Conservation (phyloP, 805 yeast species). For the Barnettozyma pratensis region DNA sequence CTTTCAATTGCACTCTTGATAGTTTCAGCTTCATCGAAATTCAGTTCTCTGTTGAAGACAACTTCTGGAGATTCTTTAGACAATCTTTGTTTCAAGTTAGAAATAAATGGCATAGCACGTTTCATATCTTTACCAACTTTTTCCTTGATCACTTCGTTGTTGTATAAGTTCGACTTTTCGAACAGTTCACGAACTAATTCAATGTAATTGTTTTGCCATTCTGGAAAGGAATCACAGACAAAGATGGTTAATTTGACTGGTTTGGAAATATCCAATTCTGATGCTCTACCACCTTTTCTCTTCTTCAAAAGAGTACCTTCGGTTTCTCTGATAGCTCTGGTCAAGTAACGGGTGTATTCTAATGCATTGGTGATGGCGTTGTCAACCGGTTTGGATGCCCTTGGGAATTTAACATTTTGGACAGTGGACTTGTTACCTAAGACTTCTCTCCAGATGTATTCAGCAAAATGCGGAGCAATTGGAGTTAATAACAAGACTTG, state of each 20-base stretch:
- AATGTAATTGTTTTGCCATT: slow-evolving; percentile 82
- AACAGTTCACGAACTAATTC: slow-evolving; percentile 76
- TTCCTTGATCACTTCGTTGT: slow-evolving; percentile 57
- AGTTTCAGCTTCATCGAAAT: slow-evolving; percentile 71
- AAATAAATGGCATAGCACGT: slow-evolving; percentile 97
- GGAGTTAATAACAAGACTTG: slow-evolving; percentile 87
- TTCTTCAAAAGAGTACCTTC: slow-evolving; percentile 82
- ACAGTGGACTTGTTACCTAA: slow-evolving; percentile 61
- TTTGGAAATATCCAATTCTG: slow-evolving; percentile 67
- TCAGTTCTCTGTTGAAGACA: slow-evolving; percentile 86
- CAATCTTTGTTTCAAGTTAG: slow-evolving; percentile 78
- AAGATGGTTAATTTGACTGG: slow-evolving; percentile 72
- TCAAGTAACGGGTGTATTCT: slow-evolving; percentile 69
- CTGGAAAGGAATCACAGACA: slow-evolving; percentile 81
- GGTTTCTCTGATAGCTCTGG: slow-evolving; percentile 86
- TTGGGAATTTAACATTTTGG: slow-evolving; percentile 78
- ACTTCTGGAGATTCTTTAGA: slow-evolving; percentile 61
- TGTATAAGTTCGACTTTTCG: slow-evolving; percentile 57
- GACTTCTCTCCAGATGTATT: slow-evolving; percentile 80
- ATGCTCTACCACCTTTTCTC: slow-evolving; percentile 74
- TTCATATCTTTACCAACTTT: slow-evolving; percentile 86
- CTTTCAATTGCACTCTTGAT: slow-evolving; percentile 51
- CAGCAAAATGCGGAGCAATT: slow-evolving; percentile 94
- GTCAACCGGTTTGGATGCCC: slow-evolving; percentile 62
- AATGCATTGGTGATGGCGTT: slow-evolving; percentile 60